Evolutionary conservation across 2,329 filamentous ascomycete species (phyloP), one percentile per base, ranked within the genome.

Genomic region (Lecanicillium sp.): DNA sequence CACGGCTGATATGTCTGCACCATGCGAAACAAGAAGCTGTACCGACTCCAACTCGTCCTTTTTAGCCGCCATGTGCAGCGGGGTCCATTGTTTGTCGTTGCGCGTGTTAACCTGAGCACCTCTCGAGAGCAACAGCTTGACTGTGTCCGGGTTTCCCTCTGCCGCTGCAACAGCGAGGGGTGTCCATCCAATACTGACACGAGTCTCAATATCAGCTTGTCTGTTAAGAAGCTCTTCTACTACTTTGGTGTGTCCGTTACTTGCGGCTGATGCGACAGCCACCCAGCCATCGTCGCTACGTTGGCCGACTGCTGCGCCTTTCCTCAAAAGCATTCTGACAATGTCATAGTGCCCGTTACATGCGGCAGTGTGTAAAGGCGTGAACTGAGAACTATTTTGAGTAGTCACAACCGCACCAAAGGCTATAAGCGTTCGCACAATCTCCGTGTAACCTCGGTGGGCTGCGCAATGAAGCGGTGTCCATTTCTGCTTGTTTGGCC

Each of bases 51-150:
- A 51, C 29, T 59, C 55, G 7, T 56, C 58, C 3, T 51, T 50
- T 4, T 48, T 51, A 3, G 59, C 58, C 19, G 59, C 59, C 55
- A 61, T 60, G 37, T 59, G 54, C 12, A 63, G 38, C 6, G 59
- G 58, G 1, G 59, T 62, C 38, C 39, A 41, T 4, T 27, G 22
- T 7, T 33, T 29, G 13, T 16, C 31, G 12, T 37, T 34, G 3
- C 29, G 19, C 15, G 33, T 29, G 13, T 41, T 27, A 16, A 29
- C 7, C 8, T 27, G 13, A 3, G 35, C 35, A 4, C 35, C 35
- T 11, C 27, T 25, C 12, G 25, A 15, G 12, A 29, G 9, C 14
- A 37, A 17, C 3, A 30, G 14, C 15, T 30, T 17, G 2, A 30
- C 28, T 15, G 27, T 22, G 14, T 37, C n/a, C 9, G 15, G 6